Evolutionary conservation across 176 grass and related monocot genomes (phyloP).

Genomic region (Elaeis guineensis): DNA sequence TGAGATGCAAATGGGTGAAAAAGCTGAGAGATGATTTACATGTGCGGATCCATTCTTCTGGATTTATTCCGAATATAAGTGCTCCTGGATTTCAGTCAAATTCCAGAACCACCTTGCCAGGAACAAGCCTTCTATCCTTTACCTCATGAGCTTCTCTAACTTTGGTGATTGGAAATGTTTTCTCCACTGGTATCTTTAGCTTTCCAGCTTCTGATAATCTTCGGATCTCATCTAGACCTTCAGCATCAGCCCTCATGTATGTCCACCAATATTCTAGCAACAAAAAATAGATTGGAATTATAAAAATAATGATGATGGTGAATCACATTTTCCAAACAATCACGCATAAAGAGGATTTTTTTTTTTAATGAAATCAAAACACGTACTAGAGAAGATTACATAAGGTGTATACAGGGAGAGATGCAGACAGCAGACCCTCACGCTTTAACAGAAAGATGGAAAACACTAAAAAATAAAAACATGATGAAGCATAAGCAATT

Average conservation of each 20-base stretch:
- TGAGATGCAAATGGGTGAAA: neutral
- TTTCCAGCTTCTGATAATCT: conserved; percentile 58
- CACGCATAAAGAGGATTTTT: no score
- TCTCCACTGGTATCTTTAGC: conserved; percentile 82
- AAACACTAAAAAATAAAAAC: no score
- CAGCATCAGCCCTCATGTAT: conserved; percentile 89
- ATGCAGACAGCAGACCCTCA: no score
- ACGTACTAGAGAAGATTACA: no score
- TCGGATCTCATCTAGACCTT: conserved; percentile 77
- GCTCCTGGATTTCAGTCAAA: conserved; percentile 26
- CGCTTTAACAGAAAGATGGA: no score
- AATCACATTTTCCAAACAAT: no score
- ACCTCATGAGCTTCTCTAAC: conserved; percentile 77
- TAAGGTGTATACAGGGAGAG: no score
- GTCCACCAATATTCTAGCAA: conserved; percentile 81
- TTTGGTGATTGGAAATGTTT: conserved; percentile 58
- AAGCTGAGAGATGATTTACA: conserved; percentile 26
- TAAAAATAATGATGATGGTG: no score
- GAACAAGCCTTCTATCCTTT: conserved; percentile 66
- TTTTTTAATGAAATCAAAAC: no score
- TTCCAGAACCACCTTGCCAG: conserved; percentile 88
- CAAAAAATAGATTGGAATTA: no score
- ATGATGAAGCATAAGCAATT: no score
- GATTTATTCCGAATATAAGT: neutral
- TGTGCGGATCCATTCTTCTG: conserved; percentile 1